These are phyloP conservation scores for Trametes polyzona DNA, from an alignment of 1,284 basidiomycete genomes.

Conservation along the genomic window DNA sequence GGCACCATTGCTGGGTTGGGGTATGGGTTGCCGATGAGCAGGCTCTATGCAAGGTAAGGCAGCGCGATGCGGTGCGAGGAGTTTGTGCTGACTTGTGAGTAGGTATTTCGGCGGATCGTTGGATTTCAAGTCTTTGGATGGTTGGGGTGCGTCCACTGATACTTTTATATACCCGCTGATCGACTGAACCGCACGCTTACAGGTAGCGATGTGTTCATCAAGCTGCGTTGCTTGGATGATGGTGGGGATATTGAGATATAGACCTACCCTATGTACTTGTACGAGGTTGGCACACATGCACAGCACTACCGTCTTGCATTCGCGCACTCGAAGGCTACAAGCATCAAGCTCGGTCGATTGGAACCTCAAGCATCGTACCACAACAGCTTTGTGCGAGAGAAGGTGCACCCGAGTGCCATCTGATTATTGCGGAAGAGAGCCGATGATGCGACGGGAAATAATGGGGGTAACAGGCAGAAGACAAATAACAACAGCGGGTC, in stretches of 20 bases:
- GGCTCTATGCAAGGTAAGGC: conserved; percentile 72
- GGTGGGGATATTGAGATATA: conserved; percentile 55
- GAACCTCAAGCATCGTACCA: background rate
- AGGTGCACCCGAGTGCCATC: conserved; percentile 20
- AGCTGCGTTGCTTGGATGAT: conserved; percentile 72
- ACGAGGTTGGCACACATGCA: conserved; percentile 3
- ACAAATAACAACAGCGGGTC: conserved; percentile 29
- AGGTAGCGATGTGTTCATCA: conserved; percentile 81
- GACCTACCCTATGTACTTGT: conserved; percentile 9
- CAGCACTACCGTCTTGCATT: too few species aligned
- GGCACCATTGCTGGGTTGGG: conserved; percentile 85
- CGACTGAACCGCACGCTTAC: conserved; percentile 30
- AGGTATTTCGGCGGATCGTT: conserved; percentile 82
- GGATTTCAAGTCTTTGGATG: conserved; percentile 76
- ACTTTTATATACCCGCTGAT: background rate
- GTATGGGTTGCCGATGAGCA: conserved; percentile 86
- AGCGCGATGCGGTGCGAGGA: background rate
- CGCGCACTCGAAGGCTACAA: background rate
- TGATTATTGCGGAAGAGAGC: conserved; percentile 41
- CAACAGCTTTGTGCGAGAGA: background rate
- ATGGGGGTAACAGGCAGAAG: conserved; percentile 22
- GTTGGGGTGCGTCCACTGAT: conserved; percentile 65
- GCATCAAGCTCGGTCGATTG: background rate
- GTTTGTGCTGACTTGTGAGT: background rate
- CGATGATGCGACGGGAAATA: conserved; percentile 27